Evolutionary conservation across 1,284 basidiomycete genomes (phyloP).

Genomic region (Heterobasidion parviporum): DNA sequence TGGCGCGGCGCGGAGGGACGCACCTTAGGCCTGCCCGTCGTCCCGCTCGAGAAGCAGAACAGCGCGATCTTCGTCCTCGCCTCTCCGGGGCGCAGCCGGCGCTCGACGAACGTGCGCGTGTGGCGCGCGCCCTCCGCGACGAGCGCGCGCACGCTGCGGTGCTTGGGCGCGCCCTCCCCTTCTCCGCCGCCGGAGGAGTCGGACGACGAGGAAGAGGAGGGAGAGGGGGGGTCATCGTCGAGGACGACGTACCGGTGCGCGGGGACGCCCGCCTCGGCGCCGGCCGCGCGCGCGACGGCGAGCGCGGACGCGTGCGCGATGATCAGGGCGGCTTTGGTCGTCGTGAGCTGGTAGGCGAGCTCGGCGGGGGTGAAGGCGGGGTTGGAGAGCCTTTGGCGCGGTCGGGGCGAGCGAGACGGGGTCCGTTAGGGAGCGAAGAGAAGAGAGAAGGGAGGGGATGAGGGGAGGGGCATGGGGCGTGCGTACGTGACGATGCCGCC

Average conservation of each 20-base stretch:
- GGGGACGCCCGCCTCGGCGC: neutral
- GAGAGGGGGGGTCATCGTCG: neutral
- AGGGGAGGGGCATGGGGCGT: too few species aligned
- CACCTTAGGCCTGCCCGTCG: conserved; percentile 71
- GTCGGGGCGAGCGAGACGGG: too few species aligned
- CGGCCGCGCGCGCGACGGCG: conserved; percentile 5
- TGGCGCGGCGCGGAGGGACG: conserved; percentile 18
- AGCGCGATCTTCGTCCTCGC: conserved; percentile 65
- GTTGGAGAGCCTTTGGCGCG: conserved; percentile 56
- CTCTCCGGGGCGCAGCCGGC: conserved; percentile 55
- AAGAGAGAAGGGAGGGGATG: too few species aligned
- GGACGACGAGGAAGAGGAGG: neutral
- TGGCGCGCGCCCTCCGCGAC: conserved; percentile 41
- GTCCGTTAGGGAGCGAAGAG: too few species aligned
- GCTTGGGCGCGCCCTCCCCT: neutral
- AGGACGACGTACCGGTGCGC: neutral
- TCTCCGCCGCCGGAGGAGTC: neutral
- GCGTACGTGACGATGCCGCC: conserved; percentile 46
- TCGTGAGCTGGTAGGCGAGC: conserved; percentile 3
- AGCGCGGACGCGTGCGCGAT: conserved; percentile 3
- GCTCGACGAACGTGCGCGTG: conserved; percentile 35
- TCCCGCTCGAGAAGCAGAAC: conserved; percentile 73
- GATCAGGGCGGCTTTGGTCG: neutral
- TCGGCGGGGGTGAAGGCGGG: conserved; percentile 40
- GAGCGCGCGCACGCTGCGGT: conserved; percentile 40